Evolutionary conservation across 805 yeast species (phyloP).

Genomic region (Saccharomycopsis fibuligera): DNA sequence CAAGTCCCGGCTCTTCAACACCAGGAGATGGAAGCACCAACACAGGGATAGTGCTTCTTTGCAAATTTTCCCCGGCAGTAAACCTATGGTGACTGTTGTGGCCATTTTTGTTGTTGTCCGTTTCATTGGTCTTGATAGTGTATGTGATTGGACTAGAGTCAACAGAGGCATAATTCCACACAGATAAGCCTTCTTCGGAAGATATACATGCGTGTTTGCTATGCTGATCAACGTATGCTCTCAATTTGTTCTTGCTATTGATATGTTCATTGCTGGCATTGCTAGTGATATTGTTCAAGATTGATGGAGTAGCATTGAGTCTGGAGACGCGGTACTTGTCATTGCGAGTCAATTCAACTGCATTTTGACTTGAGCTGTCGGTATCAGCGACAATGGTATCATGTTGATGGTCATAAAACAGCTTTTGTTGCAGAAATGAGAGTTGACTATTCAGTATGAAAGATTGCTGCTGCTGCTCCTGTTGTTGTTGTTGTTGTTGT

Average conservation of each 20-base stretch:
- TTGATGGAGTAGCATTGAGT: conserved; percentile 48
- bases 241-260: conserved; percentile 18
- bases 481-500: too few species aligned
- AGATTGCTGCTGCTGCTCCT: too few species aligned
- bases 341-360: conserved; percentile 50
- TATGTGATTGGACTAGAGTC: conserved; percentile 54
- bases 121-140: conserved; percentile 28
- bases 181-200: conserved; percentile 39
- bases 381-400: too few species aligned
- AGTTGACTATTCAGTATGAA: too few species aligned
- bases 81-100: too few species aligned
- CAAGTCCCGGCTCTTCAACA: conserved; percentile 57
- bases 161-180: conserved; percentile 63
- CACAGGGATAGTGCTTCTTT: conserved; percentile 37
- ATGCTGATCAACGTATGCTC: conserved; percentile 41
- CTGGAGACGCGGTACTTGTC: conserved; percentile 50
- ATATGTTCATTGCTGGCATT: conserved; percentile 10
- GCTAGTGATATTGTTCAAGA: too few species aligned
- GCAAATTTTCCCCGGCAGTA: too few species aligned
- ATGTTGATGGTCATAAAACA: too few species aligned
- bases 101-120: too few species aligned
- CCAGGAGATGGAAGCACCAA: conserved; percentile 54
- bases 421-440: background rate
- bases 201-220: conserved; percentile 46
- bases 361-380: conserved; percentile 1